Conservation (phyloP, 345 rosid genomes). For the Laguncularia racemosa region DNA sequence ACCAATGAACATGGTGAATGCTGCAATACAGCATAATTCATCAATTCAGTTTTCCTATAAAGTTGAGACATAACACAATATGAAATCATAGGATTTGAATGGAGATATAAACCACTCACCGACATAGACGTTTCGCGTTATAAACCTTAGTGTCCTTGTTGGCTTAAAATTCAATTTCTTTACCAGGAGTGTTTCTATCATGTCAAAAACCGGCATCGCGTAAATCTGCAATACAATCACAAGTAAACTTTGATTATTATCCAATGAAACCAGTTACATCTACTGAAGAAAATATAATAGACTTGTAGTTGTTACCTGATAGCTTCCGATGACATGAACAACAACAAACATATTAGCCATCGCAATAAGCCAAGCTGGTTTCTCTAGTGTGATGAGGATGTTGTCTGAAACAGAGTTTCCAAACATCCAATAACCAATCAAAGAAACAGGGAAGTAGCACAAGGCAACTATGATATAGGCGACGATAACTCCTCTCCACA, state of each 20-base stretch:
- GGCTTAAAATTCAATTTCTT: conserved; percentile 25
- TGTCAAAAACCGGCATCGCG: conserved; percentile 36
- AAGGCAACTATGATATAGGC: conserved; percentile 65
- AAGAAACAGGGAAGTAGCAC: conserved; percentile 76
- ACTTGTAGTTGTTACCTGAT: conserved; percentile 38
- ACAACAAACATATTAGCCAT: conserved; percentile 71
- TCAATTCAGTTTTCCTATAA: neutral
- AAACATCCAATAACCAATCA: conserved; percentile 50
- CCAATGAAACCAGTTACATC: neutral
- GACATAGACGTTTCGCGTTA: conserved; percentile 19
- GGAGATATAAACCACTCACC: conserved; percentile 13
- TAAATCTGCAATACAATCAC: conserved; percentile 13
- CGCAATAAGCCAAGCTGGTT: conserved; percentile 64
- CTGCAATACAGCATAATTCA: conserved; percentile 18
- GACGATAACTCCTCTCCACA: conserved; percentile 68
- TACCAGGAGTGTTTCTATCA: conserved; percentile 25
- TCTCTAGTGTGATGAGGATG: conserved; percentile 48
- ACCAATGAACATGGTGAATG: conserved; percentile 60
- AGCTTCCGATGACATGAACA: conserved; percentile 71
- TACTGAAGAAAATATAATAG: neutral
- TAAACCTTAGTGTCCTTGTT: conserved; percentile 14
- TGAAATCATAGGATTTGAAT: neutral
- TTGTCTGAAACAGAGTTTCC: conserved; percentile 49
- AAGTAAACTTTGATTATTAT: neutral
- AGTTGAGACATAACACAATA: neutral